Evolutionary conservation across 2,329 filamentous ascomycete genomes (phyloP).

Genomic region (Neonectria hederae): DNA sequence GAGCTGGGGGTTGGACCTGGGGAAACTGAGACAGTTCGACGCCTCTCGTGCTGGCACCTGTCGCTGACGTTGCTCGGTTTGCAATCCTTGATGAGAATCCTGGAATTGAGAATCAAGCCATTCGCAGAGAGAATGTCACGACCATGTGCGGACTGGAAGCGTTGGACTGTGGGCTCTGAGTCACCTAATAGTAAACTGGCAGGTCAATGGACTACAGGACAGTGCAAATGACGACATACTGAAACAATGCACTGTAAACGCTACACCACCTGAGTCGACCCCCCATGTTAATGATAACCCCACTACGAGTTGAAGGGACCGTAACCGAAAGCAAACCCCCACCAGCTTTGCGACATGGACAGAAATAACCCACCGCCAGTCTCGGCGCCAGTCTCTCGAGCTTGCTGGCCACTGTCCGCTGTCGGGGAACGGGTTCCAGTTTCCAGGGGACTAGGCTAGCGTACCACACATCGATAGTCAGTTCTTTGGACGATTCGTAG

Average conservation of each 20-base stretch:
- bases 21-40: slow-evolving; percentile 12
- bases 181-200: slow-evolving; percentile 11
- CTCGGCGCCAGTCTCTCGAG: slow-evolving; percentile 1
- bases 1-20: slow-evolving; percentile 32
- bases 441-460: slow-evolving; percentile 22
- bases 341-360: slow-evolving; percentile 7
- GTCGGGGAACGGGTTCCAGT: slow-evolving; percentile 22
- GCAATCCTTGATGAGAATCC: slow-evolving; percentile 21
- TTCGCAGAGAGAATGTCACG: slow-evolving; percentile 17
- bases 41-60: slow-evolving; percentile 24
- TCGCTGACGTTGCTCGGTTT: slow-evolving; percentile 27
- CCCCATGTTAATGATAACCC: slow-evolving; percentile 20
- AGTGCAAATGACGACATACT: background rate
- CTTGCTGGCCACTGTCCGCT: background rate
- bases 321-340: slow-evolving; percentile 3
- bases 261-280: background rate
- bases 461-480: background rate
- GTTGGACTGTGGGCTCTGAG: slow-evolving; percentile 36
- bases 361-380: slow-evolving; percentile 23
- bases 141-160: slow-evolving; percentile 18
- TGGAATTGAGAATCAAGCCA: slow-evolving; percentile 29
- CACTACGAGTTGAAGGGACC: slow-evolving; percentile 6
- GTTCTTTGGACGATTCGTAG: background rate
- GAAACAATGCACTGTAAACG: background rate
- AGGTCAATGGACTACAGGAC: background rate